Evolutionary conservation across 805 yeast genomes (phyloP).

Genomic region (Danielia reshetovae): DNA sequence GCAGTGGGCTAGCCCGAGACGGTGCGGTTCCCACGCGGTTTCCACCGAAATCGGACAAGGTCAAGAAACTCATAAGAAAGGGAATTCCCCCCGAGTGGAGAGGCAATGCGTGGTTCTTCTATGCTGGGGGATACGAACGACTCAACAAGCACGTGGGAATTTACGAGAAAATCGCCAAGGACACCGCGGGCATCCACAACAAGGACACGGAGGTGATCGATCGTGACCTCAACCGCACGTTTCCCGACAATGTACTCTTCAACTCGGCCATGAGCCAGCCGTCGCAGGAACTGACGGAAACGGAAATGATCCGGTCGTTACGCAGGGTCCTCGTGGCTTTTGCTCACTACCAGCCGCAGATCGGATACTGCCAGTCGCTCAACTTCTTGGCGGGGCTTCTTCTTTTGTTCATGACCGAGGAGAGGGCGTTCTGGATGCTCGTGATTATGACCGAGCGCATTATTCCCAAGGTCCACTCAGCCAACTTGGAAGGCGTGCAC

Average conservation of each 20-base stretch:
- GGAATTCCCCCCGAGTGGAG: slow-evolving; percentile 98
- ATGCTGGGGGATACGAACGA: slow-evolving; percentile 79
- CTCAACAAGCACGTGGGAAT: slow-evolving; percentile 67
- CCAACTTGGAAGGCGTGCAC: slow-evolving; percentile 88
- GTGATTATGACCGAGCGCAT: slow-evolving; percentile 82
- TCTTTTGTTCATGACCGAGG: slow-evolving; percentile 83
- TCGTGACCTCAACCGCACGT: slow-evolving; percentile 88
- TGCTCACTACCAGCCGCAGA: slow-evolving; percentile 78
- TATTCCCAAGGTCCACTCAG: slow-evolving; percentile 88
- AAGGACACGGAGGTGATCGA: slow-evolving; percentile 91
- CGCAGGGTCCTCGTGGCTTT: slow-evolving; percentile 82
- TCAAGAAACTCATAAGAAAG: slow-evolving; percentile 77
- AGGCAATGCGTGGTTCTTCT: slow-evolving; percentile 95
- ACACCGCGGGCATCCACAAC: slow-evolving; percentile 51
- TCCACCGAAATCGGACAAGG: slow-evolving; percentile 74
- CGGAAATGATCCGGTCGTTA: slow-evolving; percentile 63
- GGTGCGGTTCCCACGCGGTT: slow-evolving; percentile 52
- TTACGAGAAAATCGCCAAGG: slow-evolving; percentile 63
- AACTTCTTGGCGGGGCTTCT: slow-evolving; percentile 89
- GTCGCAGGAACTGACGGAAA: slow-evolving; percentile 35
- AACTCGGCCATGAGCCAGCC: slow-evolving; percentile 30
- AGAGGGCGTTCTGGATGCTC: slow-evolving; percentile 91
- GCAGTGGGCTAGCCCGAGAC: slow-evolving; percentile 54
- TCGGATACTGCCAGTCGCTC: slow-evolving; percentile 94
- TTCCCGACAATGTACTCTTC: slow-evolving; percentile 88